Evolutionary conservation across 2,329 filamentous ascomycete species (phyloP).

Genomic region (Xylaria sp.): DNA sequence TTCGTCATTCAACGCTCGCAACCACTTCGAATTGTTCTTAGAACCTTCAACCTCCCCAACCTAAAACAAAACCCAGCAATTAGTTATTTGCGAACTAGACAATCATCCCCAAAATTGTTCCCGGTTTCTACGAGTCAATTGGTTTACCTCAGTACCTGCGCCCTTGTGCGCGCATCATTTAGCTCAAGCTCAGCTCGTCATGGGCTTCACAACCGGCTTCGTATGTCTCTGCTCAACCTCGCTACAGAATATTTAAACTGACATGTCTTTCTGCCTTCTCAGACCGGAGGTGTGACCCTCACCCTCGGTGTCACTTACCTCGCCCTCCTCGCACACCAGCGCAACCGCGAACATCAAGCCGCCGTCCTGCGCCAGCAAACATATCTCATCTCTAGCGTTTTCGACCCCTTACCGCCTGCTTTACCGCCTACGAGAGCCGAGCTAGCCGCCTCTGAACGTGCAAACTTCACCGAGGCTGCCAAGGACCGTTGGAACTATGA

Average conservation of each 20-base stretch:
- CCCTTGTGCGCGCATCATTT: constrained; percentile 42
- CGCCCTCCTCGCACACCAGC: constrained; percentile 74
- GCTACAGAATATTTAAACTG: background rate
- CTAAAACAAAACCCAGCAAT: constrained; percentile 13
- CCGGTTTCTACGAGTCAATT: constrained; percentile 38
- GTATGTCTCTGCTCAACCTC: constrained; percentile 59
- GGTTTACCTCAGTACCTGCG: constrained; percentile 40
- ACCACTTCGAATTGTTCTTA: background rate
- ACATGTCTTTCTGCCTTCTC: constrained; percentile 5
- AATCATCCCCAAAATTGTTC: background rate
- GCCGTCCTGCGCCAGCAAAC: constrained; percentile 67
- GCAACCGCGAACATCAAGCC: constrained; percentile 70
- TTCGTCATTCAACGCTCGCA: constrained; percentile 38
- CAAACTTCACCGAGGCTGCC: constrained; percentile 70
- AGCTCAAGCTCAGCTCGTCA: constrained; percentile 50
- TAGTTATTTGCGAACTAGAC: background rate
- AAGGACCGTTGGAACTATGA: constrained; percentile 85
- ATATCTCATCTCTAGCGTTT: constrained; percentile 62
- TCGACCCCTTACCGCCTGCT: constrained; percentile 58
- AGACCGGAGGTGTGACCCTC: constrained; percentile 81
- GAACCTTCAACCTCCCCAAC: constrained; percentile 9
- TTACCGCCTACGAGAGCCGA: constrained; percentile 63
- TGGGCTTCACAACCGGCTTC: constrained; percentile 81
- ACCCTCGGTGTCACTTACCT: constrained; percentile 80
- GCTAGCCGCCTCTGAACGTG: constrained; percentile 61